These are phyloP conservation scores for Ascochyta viciae-villosae DNA, from an alignment of 2,329 filamentous ascomycete genomes.

Conservation along the genomic window DNA sequence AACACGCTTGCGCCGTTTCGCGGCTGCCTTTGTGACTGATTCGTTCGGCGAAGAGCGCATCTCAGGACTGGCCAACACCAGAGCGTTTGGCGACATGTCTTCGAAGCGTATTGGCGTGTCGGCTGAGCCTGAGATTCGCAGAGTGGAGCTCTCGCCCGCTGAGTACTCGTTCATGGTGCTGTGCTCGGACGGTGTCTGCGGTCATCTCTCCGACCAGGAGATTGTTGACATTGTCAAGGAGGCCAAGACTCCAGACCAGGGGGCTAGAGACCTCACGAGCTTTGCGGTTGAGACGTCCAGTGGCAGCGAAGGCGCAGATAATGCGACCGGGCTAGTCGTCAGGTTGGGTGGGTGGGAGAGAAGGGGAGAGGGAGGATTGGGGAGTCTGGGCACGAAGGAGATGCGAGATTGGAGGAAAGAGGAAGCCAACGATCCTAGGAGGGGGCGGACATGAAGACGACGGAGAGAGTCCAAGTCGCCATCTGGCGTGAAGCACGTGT, in stretches of 20 bases:
- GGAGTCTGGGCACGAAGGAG: constrained; percentile 91
- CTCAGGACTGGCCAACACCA: constrained; percentile 89
- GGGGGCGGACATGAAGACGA: constrained; percentile 62
- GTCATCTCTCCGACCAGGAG: constrained; percentile 87
- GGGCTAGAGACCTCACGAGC: constrained; percentile 76
- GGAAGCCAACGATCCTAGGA: constrained; percentile 82
- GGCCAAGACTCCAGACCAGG: constrained; percentile 87
- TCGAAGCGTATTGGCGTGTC: constrained; percentile 93
- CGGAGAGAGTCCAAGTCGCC: neutral
- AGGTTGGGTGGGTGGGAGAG: constrained; percentile 71
- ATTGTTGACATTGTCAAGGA: constrained; percentile 97
- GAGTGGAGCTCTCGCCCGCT: constrained; percentile 79
- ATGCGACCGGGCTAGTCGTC: constrained; percentile 69
- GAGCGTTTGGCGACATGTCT: constrained; percentile 90
- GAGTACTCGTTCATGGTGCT: constrained; percentile 91
- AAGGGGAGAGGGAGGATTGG: constrained; percentile 82
- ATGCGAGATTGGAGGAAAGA: constrained; percentile 81
- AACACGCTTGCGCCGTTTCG: constrained; percentile 82
- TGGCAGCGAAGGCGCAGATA: constrained; percentile 60
- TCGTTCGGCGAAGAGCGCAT: constrained; percentile 98
- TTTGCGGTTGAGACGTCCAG: constrained; percentile 84
- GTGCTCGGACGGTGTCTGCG: constrained; percentile 87
- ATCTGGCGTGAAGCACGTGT: neutral
- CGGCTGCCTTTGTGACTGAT: constrained; percentile 87
- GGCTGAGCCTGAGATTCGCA: constrained; percentile 87